These are phyloP conservation scores for Rhizophlyctis rosea DNA, from an alignment of 192 early-diverging fungal genomes.

Conservation along the genomic window DNA sequence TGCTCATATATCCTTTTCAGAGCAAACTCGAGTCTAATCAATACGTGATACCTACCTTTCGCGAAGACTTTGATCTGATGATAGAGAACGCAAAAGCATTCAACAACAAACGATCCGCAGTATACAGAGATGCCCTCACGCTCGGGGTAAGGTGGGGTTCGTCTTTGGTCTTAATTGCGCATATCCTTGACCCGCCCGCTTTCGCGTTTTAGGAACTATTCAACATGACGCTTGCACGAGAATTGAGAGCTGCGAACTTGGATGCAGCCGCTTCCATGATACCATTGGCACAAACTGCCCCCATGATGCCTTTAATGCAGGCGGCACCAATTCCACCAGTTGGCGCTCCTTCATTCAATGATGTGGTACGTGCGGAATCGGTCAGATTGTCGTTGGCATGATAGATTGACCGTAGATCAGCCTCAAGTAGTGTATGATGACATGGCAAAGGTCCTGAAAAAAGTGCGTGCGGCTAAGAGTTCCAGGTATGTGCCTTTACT, in stretches of 20 bases:
- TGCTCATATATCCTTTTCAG: background rate
- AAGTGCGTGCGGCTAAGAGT: background rate
- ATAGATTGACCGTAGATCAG: background rate
- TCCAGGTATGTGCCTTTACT: background rate
- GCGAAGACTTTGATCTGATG: conserved; percentile 73
- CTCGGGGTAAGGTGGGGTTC: background rate
- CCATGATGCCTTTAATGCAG: background rate
- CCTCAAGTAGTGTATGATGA: background rate
- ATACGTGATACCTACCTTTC: conserved; percentile 69
- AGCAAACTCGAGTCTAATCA: conserved; percentile 25
- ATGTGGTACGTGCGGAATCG: background rate
- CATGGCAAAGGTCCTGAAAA: conserved; percentile 7
- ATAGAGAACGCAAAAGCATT: conserved; percentile 87
- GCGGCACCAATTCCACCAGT: background rate
- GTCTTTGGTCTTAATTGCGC: background rate
- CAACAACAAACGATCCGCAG: conserved; percentile 73
- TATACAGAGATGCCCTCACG: conserved; percentile 23
- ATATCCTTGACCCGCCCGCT: background rate
- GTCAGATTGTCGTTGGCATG: background rate
- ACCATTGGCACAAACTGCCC: background rate
- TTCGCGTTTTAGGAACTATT: background rate
- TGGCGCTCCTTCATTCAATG: too few relatives aligned
- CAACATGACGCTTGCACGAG: background rate
- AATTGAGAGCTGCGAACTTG: background rate
- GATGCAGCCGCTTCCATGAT: background rate